Base-by-base conservation (phyloP, 768 basidiomycete genomes). In the Collybiopsis confluens region DNA sequence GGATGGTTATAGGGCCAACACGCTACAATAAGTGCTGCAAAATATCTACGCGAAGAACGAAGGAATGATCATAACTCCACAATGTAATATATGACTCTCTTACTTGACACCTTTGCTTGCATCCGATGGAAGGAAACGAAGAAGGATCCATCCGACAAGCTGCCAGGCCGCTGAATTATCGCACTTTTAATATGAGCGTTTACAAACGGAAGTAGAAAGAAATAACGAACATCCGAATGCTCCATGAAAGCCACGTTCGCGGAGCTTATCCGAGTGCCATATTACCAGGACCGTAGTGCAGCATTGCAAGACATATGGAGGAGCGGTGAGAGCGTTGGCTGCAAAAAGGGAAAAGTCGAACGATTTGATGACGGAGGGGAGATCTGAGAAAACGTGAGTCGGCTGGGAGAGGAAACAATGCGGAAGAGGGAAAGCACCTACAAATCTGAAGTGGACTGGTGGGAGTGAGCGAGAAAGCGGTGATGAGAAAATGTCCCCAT, bases 1-100 rank as follows among this genome's bases (percentile, higher is more conserved):
- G 71, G 71, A 56, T 73, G 71, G 2, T 68, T 71, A 23, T 67
- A 70, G 2, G 71, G 71, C 71, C 71, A 73, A 2, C 67, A 68
- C 7, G 71, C 69, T 0, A 73, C 65, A 38, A 71, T 56, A 2
- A 71, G 58, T 2, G 68, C 71, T 2, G 70, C 70, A 36, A 70
- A 58, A 45, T 71, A 65, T 49, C 64, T 65, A 35, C 13, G 1
- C 24, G n/a, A 3, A 9, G 28, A 24, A 1, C 7, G n/a, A 24
- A 49, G 24, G 42, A 37, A 37, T 23, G 20, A n/a, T 9, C n/a
- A 21, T 18, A 26, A 16, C 15, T 2, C 21, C 11, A 36, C 21
- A 20, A 13, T 23, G 1, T 27, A 16, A 38, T 6, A 37, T 36
- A n/a, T n/a, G n/a, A 37, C 11, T 23, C 13, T 56, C 57, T 49